Evolutionary conservation across 495 filamentous ascomycete species (phyloP), one percentile per base, ranked within the genome.

Genomic region (Hypomontagnella monticulosa): DNA sequence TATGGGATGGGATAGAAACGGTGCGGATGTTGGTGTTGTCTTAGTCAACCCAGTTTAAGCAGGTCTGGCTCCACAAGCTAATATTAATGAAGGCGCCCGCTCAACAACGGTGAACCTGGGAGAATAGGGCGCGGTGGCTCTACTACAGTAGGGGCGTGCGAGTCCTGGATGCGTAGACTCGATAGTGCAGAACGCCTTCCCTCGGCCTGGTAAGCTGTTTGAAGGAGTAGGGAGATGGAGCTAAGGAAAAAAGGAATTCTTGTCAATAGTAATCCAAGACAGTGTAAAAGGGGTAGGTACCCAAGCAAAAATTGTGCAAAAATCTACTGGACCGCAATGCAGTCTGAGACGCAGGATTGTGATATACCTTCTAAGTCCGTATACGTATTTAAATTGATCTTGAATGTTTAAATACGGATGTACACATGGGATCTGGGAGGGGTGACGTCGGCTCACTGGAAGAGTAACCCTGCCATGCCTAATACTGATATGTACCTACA

Each of bases 161-260:
- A 67, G 63, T 57, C 63, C 57, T 57, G 52, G 63, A 63, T 67
- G 53, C 58, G 64, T 67, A 53, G 53, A 51, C 58, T 68, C 65
- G 59, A 68, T 68, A 68, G 65, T 63, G 65, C 54, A 38, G 40
- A 63, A 59, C 59, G 55, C 65, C 65, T 59, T 14, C 48, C 23
- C 23, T 27, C 23, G 23, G 23, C 23, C 59, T 68, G 65, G 46
- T 68, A 63, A 55, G 33, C 34, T 54, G 18, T 43, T 46, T 48
- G 32, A 43, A 18, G 15, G 15, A 43, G 32, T 51, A 55, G 43
- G 20, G 40, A 48, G 36, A 15, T 19, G 38, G 23, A 55, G 54
- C 11, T 32, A 33, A n/a, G 15, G 33, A 27, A 53, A 53, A 38
- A 52, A 52, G n/a, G 18, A 30, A 23, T 40, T 20, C 12, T 42